These are phyloP conservation scores for Cladosporium sp. DNA, from an alignment of 2,329 filamentous ascomycete genomes.

Conservation along the genomic window DNA sequence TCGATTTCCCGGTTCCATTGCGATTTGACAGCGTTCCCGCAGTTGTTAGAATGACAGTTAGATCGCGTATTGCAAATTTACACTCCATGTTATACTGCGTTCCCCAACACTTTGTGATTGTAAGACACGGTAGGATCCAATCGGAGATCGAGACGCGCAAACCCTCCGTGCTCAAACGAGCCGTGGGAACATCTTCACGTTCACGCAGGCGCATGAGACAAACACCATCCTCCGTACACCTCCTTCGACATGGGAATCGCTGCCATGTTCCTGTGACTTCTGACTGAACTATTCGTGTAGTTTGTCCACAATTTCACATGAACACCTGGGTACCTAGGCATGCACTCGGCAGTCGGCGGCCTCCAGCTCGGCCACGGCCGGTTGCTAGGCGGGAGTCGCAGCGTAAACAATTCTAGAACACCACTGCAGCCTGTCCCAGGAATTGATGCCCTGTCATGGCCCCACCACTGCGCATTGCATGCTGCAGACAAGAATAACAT, in stretches of 20 bases:
- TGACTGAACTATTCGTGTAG: too few species aligned
- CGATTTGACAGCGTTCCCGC: too few species aligned
- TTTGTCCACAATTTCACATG: too few species aligned
- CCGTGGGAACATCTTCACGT: neutral
- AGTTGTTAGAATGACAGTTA: too few species aligned
- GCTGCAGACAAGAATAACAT: neutral
- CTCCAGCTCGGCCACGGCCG: neutral
- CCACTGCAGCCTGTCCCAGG: neutral
- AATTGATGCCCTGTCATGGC: neutral
- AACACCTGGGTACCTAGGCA: neutral
- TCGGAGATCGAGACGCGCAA: neutral
- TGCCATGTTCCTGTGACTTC: too few species aligned
- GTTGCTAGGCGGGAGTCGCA: neutral
- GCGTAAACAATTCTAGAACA: slow-evolving; percentile 1
- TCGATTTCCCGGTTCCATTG: too few species aligned
- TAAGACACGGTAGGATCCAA: neutral
- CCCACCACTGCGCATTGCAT: slow-evolving; percentile 2
- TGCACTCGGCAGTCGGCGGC: neutral
- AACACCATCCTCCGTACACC: neutral
- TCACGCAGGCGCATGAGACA: neutral
- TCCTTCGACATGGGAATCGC: too few species aligned
- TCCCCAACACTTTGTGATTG: too few species aligned
- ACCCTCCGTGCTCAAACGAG: neutral
- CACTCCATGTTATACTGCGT: too few species aligned
- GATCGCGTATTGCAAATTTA: too few species aligned